Evolutionary conservation across 139 green algal species (phyloP).

Genomic region (Gonium pectorale): DNA sequence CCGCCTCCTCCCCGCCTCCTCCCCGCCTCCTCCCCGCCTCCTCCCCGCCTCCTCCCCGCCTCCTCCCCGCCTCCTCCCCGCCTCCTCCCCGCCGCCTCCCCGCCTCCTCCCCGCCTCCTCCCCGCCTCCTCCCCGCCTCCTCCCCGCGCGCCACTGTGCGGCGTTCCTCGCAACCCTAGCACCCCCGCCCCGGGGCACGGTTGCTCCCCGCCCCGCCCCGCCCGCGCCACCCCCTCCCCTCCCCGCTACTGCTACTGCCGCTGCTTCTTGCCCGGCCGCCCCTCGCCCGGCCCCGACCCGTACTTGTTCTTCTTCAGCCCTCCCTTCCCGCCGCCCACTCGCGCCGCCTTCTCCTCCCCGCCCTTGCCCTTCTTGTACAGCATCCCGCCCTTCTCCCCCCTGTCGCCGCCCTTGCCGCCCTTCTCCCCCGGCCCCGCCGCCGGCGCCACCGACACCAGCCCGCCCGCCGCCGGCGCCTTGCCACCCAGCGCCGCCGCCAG

Average conservation of each 20-base stretch:
- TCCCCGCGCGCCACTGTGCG: too few relatives aligned
- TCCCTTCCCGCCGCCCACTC: conserved; percentile 20
- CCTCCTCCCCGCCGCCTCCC: too few relatives aligned
- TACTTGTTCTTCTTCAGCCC: conserved; percentile 41
- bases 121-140: too few relatives aligned
- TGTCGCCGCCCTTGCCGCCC: background rate
- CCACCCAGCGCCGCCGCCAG: conserved; percentile 70
- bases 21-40: too few relatives aligned
- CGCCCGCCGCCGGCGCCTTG: conserved; percentile 44
- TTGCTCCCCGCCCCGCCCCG: too few relatives aligned
- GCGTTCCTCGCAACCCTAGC: too few relatives aligned
- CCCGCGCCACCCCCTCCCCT: too few relatives aligned
- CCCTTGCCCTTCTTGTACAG: conserved; percentile 58
- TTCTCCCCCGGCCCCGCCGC: background rate
- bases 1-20: too few relatives aligned
- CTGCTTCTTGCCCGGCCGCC: conserved; percentile 21
- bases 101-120: too few relatives aligned
- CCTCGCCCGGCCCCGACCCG: background rate
- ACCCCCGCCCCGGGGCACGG: too few relatives aligned
- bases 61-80: too few relatives aligned
- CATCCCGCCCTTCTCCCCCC: conserved; percentile 29
- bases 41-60: too few relatives aligned
- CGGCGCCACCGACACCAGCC: conserved; percentile 50
- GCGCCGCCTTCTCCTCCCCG: background rate
- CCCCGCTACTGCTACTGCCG: conserved; percentile 1